Evolutionary conservation across 2,329 filamentous ascomycete species (phyloP), one percentile per base, ranked within the genome.

Genomic region (Epichloe uncinata): DNA sequence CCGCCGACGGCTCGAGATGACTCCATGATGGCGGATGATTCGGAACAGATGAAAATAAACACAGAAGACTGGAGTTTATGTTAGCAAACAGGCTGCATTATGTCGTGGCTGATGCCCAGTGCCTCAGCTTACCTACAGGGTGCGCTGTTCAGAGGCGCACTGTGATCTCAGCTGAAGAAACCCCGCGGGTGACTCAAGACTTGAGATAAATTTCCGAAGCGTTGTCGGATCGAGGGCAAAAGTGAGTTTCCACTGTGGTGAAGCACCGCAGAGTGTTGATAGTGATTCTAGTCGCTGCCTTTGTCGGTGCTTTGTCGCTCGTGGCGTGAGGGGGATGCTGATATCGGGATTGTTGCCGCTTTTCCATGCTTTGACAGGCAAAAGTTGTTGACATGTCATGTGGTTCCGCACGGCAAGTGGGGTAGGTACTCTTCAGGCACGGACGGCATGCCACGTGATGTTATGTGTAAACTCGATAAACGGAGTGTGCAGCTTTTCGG

Each of bases 1-100:
- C 45, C 36, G 44, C 36, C 48, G 6, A 42, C 34, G 34, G 50
- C 49, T 47, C 48, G 48, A 38, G 36, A 38, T 20, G 53, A 48
- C 37, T 57, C 54, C 55, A 56, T 57, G 34, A 30, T 43, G 18
- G 5, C 18, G 33, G 11, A 16, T 5, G 9, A 22, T 12, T 30
- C 16, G 30, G 5, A 5, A 6, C 18, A 35, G 15, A 41, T n/a
- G 13, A 26, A 40, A 5, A 37, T 11, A 20, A 26, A 44, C 18
- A 22, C 30, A 38, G 26, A 34, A 33, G 43, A 26, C 16, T 42
- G 38, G 38, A 6, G 4, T 35, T 18, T 9, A 12, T 5, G 18
- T 48, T 20, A 48, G 47, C 5, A 35, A 18, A 16, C 5, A 8
- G 36, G 5, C 22, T 26, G 9, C 4, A 13, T 12, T 22, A 15